phyloP scores from a whole-genome alignment of 345 rosid genomes.

The Sisymbrium altissimum region DNA sequence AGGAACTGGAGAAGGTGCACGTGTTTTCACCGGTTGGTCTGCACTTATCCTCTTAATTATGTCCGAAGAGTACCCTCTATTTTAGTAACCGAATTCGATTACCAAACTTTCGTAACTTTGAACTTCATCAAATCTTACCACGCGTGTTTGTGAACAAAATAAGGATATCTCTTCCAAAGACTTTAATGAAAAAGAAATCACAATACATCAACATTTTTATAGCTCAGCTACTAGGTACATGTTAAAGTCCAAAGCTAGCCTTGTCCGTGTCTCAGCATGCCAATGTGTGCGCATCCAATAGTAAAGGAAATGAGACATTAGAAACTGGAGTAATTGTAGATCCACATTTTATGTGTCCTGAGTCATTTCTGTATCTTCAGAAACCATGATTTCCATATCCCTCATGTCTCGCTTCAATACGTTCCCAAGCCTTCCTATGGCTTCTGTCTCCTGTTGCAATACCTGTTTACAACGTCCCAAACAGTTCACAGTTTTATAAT shows the following conservation, averaged over 20 bases:
- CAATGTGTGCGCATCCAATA: not conserved
- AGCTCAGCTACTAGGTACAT: conserved; percentile 23
- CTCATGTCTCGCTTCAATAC: conserved; percentile 82
- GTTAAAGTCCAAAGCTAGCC: conserved; percentile 18
- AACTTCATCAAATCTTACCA: not conserved
- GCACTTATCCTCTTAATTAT: conserved; percentile 66
- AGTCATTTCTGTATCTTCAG: conserved; percentile 66
- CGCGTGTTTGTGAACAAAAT: conserved; percentile 3
- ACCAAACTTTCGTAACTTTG: conserved; percentile 9
- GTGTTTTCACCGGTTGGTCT: conserved; percentile 83
- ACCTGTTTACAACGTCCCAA: conserved; percentile 42
- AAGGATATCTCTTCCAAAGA: conserved; percentile 5
- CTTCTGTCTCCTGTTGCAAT: conserved; percentile 88
- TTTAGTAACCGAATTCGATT: conserved; percentile 2
- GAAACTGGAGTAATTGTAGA: conserved; percentile 5
- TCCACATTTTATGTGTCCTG: conserved; percentile 21
- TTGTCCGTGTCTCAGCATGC: not conserved
- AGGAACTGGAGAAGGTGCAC: conserved; percentile 75
- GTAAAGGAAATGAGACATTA: not conserved
- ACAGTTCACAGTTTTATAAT: not conserved
- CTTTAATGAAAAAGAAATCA: not conserved
- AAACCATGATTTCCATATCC: conserved; percentile 82
- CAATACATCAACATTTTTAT: conserved; percentile 16
- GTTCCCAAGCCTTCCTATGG: conserved; percentile 75
- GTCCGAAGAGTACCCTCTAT: conserved; percentile 55